These are phyloP conservation scores for Trichophyton mentagrophytes DNA, from an alignment of 2,329 filamentous ascomycete genomes.

Conservation along the genomic window DNA sequence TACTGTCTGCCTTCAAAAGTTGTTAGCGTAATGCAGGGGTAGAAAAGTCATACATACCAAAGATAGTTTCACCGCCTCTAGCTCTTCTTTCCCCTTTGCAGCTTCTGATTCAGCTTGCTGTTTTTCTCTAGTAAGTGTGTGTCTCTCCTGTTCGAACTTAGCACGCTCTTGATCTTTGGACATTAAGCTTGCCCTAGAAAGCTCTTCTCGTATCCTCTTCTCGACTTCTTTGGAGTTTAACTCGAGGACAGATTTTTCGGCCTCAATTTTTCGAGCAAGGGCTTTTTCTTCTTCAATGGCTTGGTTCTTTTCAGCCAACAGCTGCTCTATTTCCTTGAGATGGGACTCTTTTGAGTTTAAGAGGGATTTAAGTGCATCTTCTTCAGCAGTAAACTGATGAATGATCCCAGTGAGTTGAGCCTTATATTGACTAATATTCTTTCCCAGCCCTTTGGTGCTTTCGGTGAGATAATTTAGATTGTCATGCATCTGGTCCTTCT, in stretches of 20 bases:
- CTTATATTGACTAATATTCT: slow-evolving; percentile 14
- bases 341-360: neutral
- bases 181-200: slow-evolving; percentile 21
- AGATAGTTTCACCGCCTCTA: slow-evolving; percentile 15
- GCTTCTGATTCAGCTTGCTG: slow-evolving; percentile 14
- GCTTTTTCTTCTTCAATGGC: slow-evolving; percentile 14
- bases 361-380: slow-evolving; percentile 15
- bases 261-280: slow-evolving; percentile 13
- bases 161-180: slow-evolving; percentile 19
- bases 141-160: slow-evolving; percentile 21
- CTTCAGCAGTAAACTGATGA: slow-evolving; percentile 16
- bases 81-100: slow-evolving; percentile 13
- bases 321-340: neutral
- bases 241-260: slow-evolving; percentile 16
- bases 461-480: slow-evolving; percentile 18
- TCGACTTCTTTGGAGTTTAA: slow-evolving; percentile 17
- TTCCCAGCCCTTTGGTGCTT: slow-evolving; percentile 14
- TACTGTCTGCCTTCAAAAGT: neutral
- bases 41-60: slow-evolving; percentile 16
- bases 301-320: slow-evolving; percentile 20
- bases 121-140: slow-evolving; percentile 20
- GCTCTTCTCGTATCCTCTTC: slow-evolving; percentile 20
- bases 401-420: slow-evolving; percentile 14
- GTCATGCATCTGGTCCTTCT: slow-evolving; percentile 17
- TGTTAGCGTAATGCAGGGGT: neutral